A percentile compares a stretch with the other conserved stretches of the same genome.
Conservation (phyloP, 306 rosid species). For the Hippophae tibetana region DNA sequence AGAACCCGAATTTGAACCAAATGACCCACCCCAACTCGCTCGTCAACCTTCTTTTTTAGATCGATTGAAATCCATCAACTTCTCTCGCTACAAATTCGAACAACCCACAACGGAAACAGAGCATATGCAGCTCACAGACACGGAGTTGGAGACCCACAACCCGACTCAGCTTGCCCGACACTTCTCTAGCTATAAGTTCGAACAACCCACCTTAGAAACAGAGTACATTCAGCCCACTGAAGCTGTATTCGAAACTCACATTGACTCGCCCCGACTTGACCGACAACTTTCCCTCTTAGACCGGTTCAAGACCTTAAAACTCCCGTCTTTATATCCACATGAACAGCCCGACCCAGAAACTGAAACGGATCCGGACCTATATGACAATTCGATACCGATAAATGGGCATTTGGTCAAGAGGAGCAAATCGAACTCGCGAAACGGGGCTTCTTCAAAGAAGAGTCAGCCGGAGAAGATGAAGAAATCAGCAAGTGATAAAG, state of each 20-base stretch:
- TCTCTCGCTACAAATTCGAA: too few relatives aligned
- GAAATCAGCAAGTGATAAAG: conserved; percentile 26
- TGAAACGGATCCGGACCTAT: conserved; percentile 7
- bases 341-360: conserved; percentile 16
- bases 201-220: not conserved
- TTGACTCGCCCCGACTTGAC: conserved; percentile 9
- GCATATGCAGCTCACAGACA: not conserved
- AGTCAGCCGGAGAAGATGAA: conserved; percentile 28
- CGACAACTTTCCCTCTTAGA: conserved; percentile 42
- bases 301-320: conserved; percentile 35
- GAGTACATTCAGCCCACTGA: not conserved
- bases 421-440: conserved; percentile 26
- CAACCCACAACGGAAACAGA: not conserved
- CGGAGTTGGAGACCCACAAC: not conserved
- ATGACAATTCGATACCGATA: not conserved
- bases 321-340: conserved; percentile 17
- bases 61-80: too few relatives aligned
- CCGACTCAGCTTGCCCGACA: conserved; percentile 13
- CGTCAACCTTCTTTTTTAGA: too few relatives aligned
- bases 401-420: conserved; percentile 18
- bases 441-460: not conserved
- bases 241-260: not conserved
- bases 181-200: too few relatives aligned
- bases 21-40: too few relatives aligned
- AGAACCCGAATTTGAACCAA: too few relatives aligned